Base-by-base conservation (phyloP, 2,329 filamentous ascomycete species). In the Monosporascus sp. region DNA sequence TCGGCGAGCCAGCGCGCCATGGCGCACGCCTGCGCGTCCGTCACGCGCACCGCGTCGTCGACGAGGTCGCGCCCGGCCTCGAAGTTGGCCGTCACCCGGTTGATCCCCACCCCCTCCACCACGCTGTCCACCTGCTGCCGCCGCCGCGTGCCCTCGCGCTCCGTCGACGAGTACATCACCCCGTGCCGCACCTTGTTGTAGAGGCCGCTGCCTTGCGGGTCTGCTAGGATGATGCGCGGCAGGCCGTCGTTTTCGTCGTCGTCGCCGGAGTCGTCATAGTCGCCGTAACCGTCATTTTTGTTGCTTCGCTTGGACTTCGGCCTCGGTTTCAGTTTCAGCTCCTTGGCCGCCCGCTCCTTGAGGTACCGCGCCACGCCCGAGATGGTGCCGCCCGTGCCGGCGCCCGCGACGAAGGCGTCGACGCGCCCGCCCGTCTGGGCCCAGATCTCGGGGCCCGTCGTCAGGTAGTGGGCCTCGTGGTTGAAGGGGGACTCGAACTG, bases 1-100 rank as follows among this genome's bases (percentile, higher is more conserved):
- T 97, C 92, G 8, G 97, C 93, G 41, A 99, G 74, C 91, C 91
- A 97, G 58, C 90, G 79, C n/a, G 93, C 94, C 94, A 99, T 99
- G 52, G 80, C 81, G 68, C 89, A 85, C 14, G 94, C 94, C 75
- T 99, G 92, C 49, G 85, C 82, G 70, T 99, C 95, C 3, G 84
- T 89, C 16, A 99, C 91, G 55, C 86, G 83, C 38, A 97, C 85
- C 3, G 94, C 93, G 72, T 97, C 91, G 68, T 97, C 91, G 51
- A 99, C 83, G 52, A 97, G 72, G 65, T 93, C 86, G 59, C 90
- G 79, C 0, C 93, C 94, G 27, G 86, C 87, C 68, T 96, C 89
- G 59, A 99, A 94, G 70, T 97, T 99, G 51, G 85, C 82, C 1
- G 94, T 99, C n/a, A 96, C 79, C 2, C 94, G 86, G 68, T 96